phyloP scores from a whole-genome alignment of 2,329 filamentous ascomycete genomes.

The Penicillium sp. region DNA sequence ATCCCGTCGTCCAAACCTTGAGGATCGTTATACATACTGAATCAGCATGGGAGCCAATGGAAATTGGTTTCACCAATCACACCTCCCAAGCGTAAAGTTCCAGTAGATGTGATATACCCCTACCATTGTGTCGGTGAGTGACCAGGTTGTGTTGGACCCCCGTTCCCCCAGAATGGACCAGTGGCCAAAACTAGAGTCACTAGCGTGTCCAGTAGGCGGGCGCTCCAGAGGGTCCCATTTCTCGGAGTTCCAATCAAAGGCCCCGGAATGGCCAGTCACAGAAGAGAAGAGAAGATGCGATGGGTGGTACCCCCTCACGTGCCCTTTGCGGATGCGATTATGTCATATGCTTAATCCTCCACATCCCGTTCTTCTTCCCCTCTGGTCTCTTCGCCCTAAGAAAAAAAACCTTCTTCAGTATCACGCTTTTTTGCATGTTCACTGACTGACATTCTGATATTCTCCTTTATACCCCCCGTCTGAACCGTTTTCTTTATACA shows the following conservation, averaged over 20 bases:
- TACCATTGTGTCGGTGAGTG: background rate
- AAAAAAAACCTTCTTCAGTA: too few species aligned
- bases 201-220: background rate
- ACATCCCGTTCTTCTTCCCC: slow-evolving; percentile 1
- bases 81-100: too few species aligned
- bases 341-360: slow-evolving; percentile 28
- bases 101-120: background rate
- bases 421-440: too few species aligned
- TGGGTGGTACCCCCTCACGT: background rate
- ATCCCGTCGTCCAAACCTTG: background rate
- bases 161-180: too few species aligned
- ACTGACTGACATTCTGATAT: too few species aligned
- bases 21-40: background rate
- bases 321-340: slow-evolving; percentile 13
- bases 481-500: background rate
- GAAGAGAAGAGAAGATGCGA: too few species aligned
- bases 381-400: too few species aligned
- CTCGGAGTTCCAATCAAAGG: background rate
- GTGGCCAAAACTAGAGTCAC: background rate
- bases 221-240: background rate
- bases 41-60: background rate
- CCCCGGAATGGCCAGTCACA: background rate
- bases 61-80: background rate
- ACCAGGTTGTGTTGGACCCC: too few species aligned
- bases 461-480: background rate